Base-by-base conservation (phyloP, 495 filamentous ascomycete species). In the Penicillium coprophilum region DNA sequence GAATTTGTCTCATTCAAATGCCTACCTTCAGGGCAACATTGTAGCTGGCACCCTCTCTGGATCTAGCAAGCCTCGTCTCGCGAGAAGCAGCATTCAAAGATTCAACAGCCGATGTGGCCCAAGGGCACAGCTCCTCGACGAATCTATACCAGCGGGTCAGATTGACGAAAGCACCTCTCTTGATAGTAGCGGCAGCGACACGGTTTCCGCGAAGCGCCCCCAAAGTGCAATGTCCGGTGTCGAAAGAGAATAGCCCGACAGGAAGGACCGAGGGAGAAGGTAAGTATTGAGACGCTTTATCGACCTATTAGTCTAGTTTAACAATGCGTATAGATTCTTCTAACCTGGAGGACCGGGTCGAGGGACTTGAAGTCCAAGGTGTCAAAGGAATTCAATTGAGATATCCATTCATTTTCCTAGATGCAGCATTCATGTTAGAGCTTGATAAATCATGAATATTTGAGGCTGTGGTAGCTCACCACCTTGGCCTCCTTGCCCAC, bases 61-160 rank as follows among this genome's bases (percentile, higher is more conserved):
- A 89, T 63, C 83, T 84, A 28, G 85, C 86, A 27, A 81, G 79
- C 63, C 86, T 87, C 77, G 87, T 90, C 56, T 78, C 80, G 55
- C 74, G 77, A 30, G n/a, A 78, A 27, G 73, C 72, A 36, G 83
- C 83, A 57, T 80, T 88, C 50, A 89, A 78, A 31, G 75, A 75
- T 40, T 86, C 83, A 46, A 89, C 63, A 17, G 75, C 73, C 36
- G 62, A 34, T 34, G 61, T 30, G 17, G 73, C 68, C 79, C 78
- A 89, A 6, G 88, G 87, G 67, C 91, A 88, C 31, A 81, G 80
- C 69, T 91, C 85, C 67, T 96, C 90, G 64, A 98, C 73, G 70
- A 87, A 96, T 53, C 76, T 80, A 72, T 94, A 97, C 94, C 93
- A 98, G 57, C 94, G 82, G 47, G 81, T 83, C 23, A 97, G 71